Percentiles rank a stretch among this genome's conserved stretches.
Conservation (phyloP, 768 basidiomycete species). For the Naganishia vaughanmartiniae region DNA sequence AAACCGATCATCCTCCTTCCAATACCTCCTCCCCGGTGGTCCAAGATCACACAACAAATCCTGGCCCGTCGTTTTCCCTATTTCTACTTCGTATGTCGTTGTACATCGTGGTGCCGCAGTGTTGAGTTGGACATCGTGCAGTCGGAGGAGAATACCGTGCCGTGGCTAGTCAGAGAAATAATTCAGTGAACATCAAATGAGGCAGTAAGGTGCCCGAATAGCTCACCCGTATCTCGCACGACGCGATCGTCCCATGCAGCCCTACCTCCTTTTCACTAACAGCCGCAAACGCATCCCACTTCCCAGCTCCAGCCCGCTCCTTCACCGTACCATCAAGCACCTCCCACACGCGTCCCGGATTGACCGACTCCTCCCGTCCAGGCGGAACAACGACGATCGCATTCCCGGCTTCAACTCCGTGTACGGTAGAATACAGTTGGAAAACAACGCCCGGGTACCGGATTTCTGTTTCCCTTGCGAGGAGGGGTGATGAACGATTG, state of each 20-base stretch:
- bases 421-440: neutral
- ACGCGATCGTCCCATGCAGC: constrained; percentile 20
- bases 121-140: neutral
- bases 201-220: constrained; percentile 26
- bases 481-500: neutral
- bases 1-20: constrained; percentile 72
- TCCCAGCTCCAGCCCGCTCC: constrained; percentile 31
- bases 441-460: constrained; percentile 10
- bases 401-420: neutral
- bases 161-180: constrained; percentile 34
- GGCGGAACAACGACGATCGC: neutral
- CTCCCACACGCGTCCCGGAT: constrained; percentile 41
- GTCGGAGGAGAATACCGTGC: constrained; percentile 38
- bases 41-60: constrained; percentile 77
- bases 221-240: constrained; percentile 26
- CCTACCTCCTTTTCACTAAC: neutral
- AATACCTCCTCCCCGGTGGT: constrained; percentile 69
- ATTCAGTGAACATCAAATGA: constrained; percentile 24
- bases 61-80: constrained; percentile 77
- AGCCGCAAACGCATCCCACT: constrained; percentile 39
- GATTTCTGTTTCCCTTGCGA: neutral
- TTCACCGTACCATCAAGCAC: constrained; percentile 31
- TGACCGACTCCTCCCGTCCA: constrained; percentile 1
- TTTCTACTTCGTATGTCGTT: constrained; percentile 56
- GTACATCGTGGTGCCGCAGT: constrained; percentile 37